Percentiles rank a stretch among this genome's conserved stretches.
These are phyloP conservation scores for Letharia lupina DNA, from an alignment of 495 filamentous ascomycete genomes.

Conservation along the genomic window DNA sequence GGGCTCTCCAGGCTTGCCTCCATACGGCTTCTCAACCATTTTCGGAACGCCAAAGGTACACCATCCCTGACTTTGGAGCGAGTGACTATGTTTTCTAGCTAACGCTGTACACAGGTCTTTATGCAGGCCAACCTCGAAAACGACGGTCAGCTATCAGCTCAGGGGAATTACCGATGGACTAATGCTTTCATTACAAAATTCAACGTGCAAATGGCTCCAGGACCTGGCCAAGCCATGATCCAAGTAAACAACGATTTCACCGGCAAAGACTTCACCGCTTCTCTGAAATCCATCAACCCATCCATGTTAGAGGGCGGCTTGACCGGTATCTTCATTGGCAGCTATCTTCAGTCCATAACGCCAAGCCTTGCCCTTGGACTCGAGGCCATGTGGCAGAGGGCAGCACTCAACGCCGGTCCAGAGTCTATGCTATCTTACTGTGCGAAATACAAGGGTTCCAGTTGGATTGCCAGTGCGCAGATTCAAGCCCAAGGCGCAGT, in stretches of 20 bases:
- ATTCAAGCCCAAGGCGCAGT: slow-evolving; percentile 75
- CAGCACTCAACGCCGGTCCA: slow-evolving; percentile 65
- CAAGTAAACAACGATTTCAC: slow-evolving; percentile 91
- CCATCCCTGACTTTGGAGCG: not conserved
- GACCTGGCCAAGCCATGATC: slow-evolving; percentile 65
- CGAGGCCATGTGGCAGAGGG: slow-evolving; percentile 88
- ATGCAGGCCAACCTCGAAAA: slow-evolving; percentile 93
- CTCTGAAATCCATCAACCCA: slow-evolving; percentile 88
- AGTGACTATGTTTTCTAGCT: not conserved
- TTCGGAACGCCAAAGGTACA: slow-evolving; percentile 67
- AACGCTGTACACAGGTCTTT: slow-evolving; percentile 56
- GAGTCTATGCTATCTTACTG: slow-evolving; percentile 81
- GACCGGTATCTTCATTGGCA: slow-evolving; percentile 90
- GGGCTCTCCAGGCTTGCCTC: slow-evolving; percentile 76
- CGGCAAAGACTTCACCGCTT: slow-evolving; percentile 84
- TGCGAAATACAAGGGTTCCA: slow-evolving; percentile 76
- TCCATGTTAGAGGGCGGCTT: slow-evolving; percentile 82
- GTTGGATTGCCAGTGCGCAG: slow-evolving; percentile 87
- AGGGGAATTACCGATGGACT: slow-evolving; percentile 86
- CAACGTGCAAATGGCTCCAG: slow-evolving; percentile 67
- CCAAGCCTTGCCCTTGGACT: slow-evolving; percentile 80
- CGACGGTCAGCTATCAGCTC: slow-evolving; percentile 68
- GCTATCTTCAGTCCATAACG: slow-evolving; percentile 89
- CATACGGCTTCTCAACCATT: slow-evolving; percentile 88
- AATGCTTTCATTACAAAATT: slow-evolving; percentile 70